Evolutionary conservation across 2,329 filamentous ascomycete genomes (phyloP).

Genomic region (Nemania serpens): DNA sequence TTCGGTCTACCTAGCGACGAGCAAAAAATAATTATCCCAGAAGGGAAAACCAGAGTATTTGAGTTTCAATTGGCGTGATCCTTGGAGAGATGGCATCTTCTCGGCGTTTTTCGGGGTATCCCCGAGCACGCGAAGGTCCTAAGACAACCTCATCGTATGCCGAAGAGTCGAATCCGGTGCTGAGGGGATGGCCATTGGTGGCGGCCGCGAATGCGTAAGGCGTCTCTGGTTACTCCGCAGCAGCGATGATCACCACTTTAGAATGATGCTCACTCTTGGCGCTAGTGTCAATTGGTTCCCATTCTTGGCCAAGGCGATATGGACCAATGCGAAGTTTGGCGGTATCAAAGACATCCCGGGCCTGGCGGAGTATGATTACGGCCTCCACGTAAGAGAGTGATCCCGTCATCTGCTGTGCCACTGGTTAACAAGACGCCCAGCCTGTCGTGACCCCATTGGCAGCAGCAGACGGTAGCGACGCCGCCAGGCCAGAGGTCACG

Average conservation of each 20-base stretch:
- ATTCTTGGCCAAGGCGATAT: conserved; percentile 67
- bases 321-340: conserved; percentile 68
- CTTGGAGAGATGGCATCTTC: conserved; percentile 13
- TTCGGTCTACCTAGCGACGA: neutral
- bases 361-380: conserved; percentile 50
- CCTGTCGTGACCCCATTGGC: conserved; percentile 60
- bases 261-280: conserved; percentile 2
- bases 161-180: conserved; percentile 68
- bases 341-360: conserved; percentile 51
- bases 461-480: conserved; percentile 39
- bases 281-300: conserved; percentile 62
- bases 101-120: conserved; percentile 40
- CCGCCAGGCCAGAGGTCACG: conserved; percentile 47
- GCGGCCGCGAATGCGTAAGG: conserved; percentile 47
- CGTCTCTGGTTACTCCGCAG: conserved; percentile 40
- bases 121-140: conserved; percentile 38
- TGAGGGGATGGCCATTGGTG: conserved; percentile 68
- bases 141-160: conserved; percentile 50
- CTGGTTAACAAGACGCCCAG: conserved; percentile 41
- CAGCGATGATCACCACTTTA: conserved; percentile 35
- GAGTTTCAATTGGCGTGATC: neutral
- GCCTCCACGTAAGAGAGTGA: conserved; percentile 52
- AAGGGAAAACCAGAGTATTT: conserved; percentile 27
- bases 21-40: neutral
- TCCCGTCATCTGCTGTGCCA: neutral